A percentile compares a stretch with the other conserved stretches of the same genome.
Evolutionary conservation across 208 protist genomes (phyloP).

Genomic region (Lotmaria passim): DNA sequence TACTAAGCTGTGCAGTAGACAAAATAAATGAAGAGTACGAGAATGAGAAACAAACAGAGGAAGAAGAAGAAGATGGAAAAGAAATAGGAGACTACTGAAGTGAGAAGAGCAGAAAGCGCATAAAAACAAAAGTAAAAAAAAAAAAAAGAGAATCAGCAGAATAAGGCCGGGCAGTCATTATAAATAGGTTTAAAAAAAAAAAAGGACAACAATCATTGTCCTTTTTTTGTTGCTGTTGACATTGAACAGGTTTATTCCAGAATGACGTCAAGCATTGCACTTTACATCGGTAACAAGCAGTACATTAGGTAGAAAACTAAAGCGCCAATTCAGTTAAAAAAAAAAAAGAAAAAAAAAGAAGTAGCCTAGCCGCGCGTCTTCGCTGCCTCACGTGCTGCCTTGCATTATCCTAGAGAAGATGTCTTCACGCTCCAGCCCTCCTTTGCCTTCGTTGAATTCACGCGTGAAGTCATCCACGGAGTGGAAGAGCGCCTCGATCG

Average conservation of each 20-base stretch:
- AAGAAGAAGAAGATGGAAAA: neutral
- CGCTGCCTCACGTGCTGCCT: slow-evolving; percentile 6
- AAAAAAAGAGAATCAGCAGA: neutral
- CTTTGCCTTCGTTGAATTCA: slow-evolving; percentile 78
- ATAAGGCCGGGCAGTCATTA: no score
- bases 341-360: neutral
- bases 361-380: neutral
- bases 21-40: neutral
- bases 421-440: slow-evolving; percentile 44
- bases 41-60: neutral
- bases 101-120: neutral
- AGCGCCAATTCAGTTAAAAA: neutral
- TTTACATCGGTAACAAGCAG: no score
- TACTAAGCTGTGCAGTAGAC: neutral
- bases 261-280: no score
- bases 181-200: no score
- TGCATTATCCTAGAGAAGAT: slow-evolving; percentile 33
- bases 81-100: neutral
- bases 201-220: neutral
- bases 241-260: no score
- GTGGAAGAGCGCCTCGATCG: slow-evolving; percentile 90
- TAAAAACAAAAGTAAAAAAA: neutral
- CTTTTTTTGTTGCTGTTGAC: no score
- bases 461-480: slow-evolving; percentile 72
- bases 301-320: no score